These are phyloP conservation scores for Fragilaria crotonensis DNA, from an alignment of 108 stramenopile genomes.

Conservation along the genomic window DNA sequence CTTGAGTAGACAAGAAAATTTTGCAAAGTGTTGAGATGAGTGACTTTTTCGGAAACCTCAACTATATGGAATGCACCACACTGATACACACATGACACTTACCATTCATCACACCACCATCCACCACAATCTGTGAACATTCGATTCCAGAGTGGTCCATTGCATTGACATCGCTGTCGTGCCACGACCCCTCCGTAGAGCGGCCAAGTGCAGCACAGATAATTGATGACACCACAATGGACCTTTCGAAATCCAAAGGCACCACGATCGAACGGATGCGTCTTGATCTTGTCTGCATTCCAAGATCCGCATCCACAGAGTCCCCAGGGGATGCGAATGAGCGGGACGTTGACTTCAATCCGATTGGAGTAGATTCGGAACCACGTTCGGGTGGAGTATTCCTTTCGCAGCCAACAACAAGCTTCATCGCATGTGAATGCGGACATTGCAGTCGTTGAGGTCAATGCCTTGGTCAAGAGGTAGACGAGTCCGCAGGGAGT, in stretches of 20 bases:
- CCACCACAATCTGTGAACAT: slow-evolving; percentile 35
- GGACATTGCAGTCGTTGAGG: not conserved
- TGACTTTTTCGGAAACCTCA: too few relatives aligned
- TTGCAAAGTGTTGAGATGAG: too few relatives aligned
- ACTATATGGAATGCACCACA: too few relatives aligned
- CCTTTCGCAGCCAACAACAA: slow-evolving; percentile 39
- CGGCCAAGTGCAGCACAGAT: slow-evolving; percentile 29
- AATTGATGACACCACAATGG: slow-evolving; percentile 8
- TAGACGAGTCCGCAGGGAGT: not conserved
- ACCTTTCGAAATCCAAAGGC: slow-evolving; percentile 46
- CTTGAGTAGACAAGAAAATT: too few relatives aligned
- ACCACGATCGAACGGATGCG: slow-evolving; percentile 36
- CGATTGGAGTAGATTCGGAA: slow-evolving; percentile 42
- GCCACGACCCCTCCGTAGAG: slow-evolving; percentile 41
- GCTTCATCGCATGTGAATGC: slow-evolving; percentile 38
- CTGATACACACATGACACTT: too few relatives aligned
- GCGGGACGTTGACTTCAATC: slow-evolving; percentile 34
- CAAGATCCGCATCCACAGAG: slow-evolving; percentile 37
- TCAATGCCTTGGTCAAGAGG: slow-evolving; percentile 4
- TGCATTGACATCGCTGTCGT: slow-evolving; percentile 46
- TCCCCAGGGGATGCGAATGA: slow-evolving; percentile 24
- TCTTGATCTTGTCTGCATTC: slow-evolving; percentile 25
- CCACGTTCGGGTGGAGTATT: slow-evolving; percentile 35
- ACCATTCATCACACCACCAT: slow-evolving; percentile 61
- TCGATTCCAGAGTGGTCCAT: slow-evolving; percentile 40